These are phyloP conservation scores for Sesbania bispinosa DNA, from an alignment of 306 rosid genomes.

Conservation along the genomic window DNA sequence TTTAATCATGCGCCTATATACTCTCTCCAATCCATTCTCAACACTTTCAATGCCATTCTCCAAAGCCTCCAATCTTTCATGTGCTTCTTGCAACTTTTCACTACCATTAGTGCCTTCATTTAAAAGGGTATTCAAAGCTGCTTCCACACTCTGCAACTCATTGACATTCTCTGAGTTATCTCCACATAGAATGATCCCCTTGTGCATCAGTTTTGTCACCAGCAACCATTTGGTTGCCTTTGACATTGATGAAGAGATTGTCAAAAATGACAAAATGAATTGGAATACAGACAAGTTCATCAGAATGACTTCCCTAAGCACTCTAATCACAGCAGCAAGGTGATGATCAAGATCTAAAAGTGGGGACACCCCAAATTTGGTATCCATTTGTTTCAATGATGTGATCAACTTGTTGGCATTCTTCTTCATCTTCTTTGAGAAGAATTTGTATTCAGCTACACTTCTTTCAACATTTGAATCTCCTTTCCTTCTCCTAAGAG, in stretches of 20 bases:
- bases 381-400: conserved; percentile 42
- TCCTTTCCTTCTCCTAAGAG: conserved; percentile 65
- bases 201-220: conserved; percentile 56
- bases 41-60: conserved; percentile 46
- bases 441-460: conserved; percentile 37
- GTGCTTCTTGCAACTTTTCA: conserved; percentile 35
- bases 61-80: conserved; percentile 45
- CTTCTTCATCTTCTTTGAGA: conserved; percentile 60
- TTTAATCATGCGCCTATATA: conserved; percentile 62
- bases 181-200: conserved; percentile 41
- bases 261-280: conserved; percentile 38
- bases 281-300: conserved; percentile 41
- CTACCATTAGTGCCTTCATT: conserved; percentile 18
- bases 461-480: conserved; percentile 42
- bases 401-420: conserved; percentile 41
- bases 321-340: conserved; percentile 31
- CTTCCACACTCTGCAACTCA: conserved; percentile 49
- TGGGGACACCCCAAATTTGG: conserved; percentile 33
- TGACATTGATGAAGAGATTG: conserved; percentile 32
- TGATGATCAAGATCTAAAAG: conserved; percentile 40
- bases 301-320: conserved; percentile 34
- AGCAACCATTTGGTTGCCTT: conserved; percentile 43
- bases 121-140: conserved; percentile 20
- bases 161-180: conserved; percentile 25
- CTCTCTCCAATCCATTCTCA: conserved; percentile 52